Evolutionary conservation across 2,329 filamentous ascomycete species (phyloP).

Genomic region (Penicillium janthinellum): DNA sequence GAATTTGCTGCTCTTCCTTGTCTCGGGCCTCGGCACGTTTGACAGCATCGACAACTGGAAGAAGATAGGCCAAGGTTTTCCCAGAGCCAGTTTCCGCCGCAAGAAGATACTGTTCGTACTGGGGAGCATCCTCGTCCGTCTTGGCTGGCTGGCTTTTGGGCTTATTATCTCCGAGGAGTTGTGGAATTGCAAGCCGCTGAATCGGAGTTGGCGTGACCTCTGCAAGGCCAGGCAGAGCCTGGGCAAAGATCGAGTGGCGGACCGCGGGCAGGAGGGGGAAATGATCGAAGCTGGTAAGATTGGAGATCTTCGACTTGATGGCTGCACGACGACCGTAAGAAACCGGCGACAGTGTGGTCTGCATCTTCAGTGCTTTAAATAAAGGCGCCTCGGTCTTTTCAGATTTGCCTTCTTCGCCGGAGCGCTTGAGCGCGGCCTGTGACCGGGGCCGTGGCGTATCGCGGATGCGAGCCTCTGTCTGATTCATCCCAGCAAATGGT

Average conservation of each 20-base stretch:
- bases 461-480: constrained; percentile 51
- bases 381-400: constrained; percentile 53
- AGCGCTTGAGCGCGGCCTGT: constrained; percentile 47
- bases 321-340: constrained; percentile 70
- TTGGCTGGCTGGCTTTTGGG: constrained; percentile 37
- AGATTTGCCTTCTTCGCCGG: constrained; percentile 38
- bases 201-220: constrained; percentile 84
- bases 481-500: constrained; percentile 64
- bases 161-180: constrained; percentile 61
- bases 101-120: constrained; percentile 71
- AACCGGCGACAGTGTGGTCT: constrained; percentile 73
- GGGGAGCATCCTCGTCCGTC: constrained; percentile 41
- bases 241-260: constrained; percentile 68
- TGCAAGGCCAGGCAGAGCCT: constrained; percentile 73
- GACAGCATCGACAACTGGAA: constrained; percentile 81
- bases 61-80: constrained; percentile 90
- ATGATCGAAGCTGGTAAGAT: constrained; percentile 77
- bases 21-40: constrained; percentile 73
- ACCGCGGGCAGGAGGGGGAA: constrained; percentile 74
- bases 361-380: constrained; percentile 92
- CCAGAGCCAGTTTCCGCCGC: constrained; percentile 97
- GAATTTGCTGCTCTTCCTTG: constrained; percentile 58
- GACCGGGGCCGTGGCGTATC: constrained; percentile 41
- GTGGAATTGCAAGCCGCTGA: constrained; percentile 85
- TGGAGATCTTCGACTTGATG: constrained; percentile 63